Evolutionary conservation across 176 grass and related monocot species (phyloP), one percentile per base, ranked within the genome.

Genomic region (Zoysia pacifica): DNA sequence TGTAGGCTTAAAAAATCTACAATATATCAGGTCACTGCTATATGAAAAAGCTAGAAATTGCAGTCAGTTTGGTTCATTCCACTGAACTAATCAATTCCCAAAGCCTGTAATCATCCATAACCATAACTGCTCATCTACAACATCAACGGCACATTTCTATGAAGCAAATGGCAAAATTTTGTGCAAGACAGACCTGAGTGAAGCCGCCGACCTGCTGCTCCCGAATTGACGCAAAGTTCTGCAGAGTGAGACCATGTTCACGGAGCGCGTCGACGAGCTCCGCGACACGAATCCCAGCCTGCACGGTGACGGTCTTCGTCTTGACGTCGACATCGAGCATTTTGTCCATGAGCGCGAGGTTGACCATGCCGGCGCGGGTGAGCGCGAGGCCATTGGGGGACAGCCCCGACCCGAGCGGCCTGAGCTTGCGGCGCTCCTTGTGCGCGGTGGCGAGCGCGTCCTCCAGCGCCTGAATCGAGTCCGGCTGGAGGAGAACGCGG

Each of bases 201-300:
- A 98, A 87, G 49, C 96, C 92, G 19, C 96, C 92, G 35, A 94
- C 81, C 70, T 94, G 92, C 82, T 98, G 95, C 76, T 94, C 95
- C 43, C 92, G 66, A 78, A 98, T 93, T 16, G 95, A 98, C 11
- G 95, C 95, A 2, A 98, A 98, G 67, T 98, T 98, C 86, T 98
- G 90, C 38, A 98, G 88, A 47, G 90, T 98, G 55, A 98, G 92
- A 3, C 86, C 92, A 13, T 95, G 90, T 50, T 99, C 88, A 43
- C 84, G 86, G 62, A 98, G 92, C 45, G 86, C 68, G 48, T 99
- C 90, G 5, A 99, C 90, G 4, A 98, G 92, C 86, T 98, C 75
- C 0, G 90, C 69, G 0, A 98, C 88, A 1, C 96, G 88, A 28
- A 95, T 99, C 43, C 96, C 92, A 0, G 90, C 92, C 82, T 99